Percentiles rank a stretch among this genome's conserved stretches.
Evolutionary conservation across 2,329 filamentous ascomycete genomes (phyloP).

Genomic region (Ceratocystis alfenasii): DNA sequence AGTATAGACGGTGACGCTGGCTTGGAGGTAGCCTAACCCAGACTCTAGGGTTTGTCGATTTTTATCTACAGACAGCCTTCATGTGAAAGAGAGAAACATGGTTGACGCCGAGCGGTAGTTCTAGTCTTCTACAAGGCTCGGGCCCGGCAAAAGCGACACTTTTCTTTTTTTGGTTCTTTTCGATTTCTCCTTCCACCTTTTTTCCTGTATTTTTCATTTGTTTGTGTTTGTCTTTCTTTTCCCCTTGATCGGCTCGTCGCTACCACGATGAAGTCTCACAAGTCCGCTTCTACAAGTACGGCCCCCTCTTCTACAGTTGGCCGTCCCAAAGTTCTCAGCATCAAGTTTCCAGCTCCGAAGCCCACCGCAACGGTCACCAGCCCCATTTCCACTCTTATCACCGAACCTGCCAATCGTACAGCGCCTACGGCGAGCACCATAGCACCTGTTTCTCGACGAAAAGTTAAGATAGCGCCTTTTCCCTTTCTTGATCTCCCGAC

Average conservation of each 20-base stretch:
- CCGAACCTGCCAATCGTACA: background rate
- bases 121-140: too few relatives aligned
- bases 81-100: background rate
- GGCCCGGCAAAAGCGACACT: too few relatives aligned
- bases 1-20: too few relatives aligned
- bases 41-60: background rate
- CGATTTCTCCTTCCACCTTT: background rate
- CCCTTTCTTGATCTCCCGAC: slow-evolving; percentile 55
- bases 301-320: background rate
- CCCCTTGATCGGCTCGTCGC: background rate
- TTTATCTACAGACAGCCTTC: background rate
- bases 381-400: background rate
- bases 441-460: slow-evolving; percentile 25
- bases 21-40: too few relatives aligned
- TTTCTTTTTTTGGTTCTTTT: too few relatives aligned
- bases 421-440: background rate
- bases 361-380: background rate
- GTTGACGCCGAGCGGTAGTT: too few relatives aligned
- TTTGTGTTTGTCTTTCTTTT: background rate
- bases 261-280: background rate
- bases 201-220: background rate
- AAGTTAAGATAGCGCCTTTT: slow-evolving; percentile 38
- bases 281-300: background rate
- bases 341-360: slow-evolving; percentile 3
- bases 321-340: slow-evolving; percentile 9